Evolutionary conservation across 106 monocot species (phyloP).

Genomic region (Apostasia ramifera): DNA sequence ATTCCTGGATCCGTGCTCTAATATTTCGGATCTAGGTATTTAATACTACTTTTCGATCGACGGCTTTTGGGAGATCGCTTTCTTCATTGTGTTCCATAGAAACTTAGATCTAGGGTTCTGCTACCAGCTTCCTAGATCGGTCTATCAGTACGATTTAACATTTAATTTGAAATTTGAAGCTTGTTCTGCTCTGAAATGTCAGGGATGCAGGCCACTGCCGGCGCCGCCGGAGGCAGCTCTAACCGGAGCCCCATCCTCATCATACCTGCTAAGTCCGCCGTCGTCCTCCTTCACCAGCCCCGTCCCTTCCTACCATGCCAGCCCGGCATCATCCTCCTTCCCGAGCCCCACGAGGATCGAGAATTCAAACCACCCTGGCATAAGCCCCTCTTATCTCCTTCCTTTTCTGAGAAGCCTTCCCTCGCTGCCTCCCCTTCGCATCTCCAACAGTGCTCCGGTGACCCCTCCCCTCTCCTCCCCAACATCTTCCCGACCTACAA

Average conservation of each 20-base stretch:
- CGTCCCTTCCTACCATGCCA: constrained; percentile 75
- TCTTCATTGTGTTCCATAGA: too few relatives aligned
- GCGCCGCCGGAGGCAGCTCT: constrained; percentile 16
- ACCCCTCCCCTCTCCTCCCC: constrained; percentile 97
- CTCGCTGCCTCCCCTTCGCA: constrained; percentile 62
- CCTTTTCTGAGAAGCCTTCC: constrained; percentile 80
- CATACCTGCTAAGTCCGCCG: constrained; percentile 72
- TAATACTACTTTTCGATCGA: too few relatives aligned
- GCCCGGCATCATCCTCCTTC: constrained; percentile 81
- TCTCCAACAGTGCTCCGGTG: constrained; percentile 86
- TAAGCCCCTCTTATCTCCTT: constrained; percentile 59
- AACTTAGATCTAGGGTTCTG: background rate
- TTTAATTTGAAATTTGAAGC: background rate
- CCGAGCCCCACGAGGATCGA: constrained; percentile 62
- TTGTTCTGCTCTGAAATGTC: constrained; percentile 2
- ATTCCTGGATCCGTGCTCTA: too few relatives aligned
- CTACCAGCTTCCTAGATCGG: background rate
- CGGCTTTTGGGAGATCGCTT: too few relatives aligned
- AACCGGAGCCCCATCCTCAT: constrained; percentile 20
- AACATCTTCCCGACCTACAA: constrained; percentile 59
- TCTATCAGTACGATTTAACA: too few relatives aligned
- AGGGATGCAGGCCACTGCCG: constrained; percentile 59
- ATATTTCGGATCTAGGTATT: too few relatives aligned
- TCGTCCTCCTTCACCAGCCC: constrained; percentile 75
- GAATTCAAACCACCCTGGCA: constrained; percentile 6